phyloP scores from a whole-genome alignment of 2,329 filamentous ascomycete species.

The Beauveria sp. region DNA sequence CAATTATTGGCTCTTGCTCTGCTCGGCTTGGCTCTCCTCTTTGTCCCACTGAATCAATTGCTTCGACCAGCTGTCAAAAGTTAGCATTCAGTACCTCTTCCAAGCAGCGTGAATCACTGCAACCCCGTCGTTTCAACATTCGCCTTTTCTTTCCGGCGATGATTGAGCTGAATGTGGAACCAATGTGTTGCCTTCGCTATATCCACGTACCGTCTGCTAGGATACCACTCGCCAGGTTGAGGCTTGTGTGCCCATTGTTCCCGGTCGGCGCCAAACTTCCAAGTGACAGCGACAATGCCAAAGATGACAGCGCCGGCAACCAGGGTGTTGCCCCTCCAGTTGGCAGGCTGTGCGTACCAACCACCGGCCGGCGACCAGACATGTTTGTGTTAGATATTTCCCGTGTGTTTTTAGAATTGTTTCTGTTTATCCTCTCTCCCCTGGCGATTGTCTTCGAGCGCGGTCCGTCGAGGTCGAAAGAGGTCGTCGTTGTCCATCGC shows the following conservation, averaged over 20 bases:
- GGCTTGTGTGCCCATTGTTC: conserved; percentile 71
- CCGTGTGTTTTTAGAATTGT: conserved; percentile 11
- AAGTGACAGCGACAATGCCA: conserved; percentile 60
- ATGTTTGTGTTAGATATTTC: conserved; percentile 83
- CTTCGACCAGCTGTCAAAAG: conserved; percentile 33
- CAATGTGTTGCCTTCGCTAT: too few species aligned
- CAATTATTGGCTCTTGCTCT: conserved; percentile 22
- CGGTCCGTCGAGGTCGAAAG: not conserved
- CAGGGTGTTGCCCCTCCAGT: conserved; percentile 91
- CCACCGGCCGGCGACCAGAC: conserved; percentile 98
- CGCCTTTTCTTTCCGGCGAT: not conserved
- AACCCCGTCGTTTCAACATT: not conserved
- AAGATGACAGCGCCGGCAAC: conserved; percentile 62
- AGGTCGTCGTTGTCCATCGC: conserved; percentile 7
- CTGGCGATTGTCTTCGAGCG: conserved; percentile 15
- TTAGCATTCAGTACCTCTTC: not conserved
- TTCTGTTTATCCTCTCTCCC: not conserved
- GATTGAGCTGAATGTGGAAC: too few species aligned
- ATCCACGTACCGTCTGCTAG: conserved; percentile 67
- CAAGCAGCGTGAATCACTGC: not conserved
- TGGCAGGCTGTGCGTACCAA: conserved; percentile 91
- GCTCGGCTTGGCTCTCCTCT: conserved; percentile 31
- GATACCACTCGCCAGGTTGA: conserved; percentile 69
- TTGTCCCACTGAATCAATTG: conserved; percentile 38
- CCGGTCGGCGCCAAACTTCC: conserved; percentile 64